A percentile compares a stretch with the other conserved stretches of the same genome.
Conservation (phyloP, 805 yeast species). For the Yamadazyma ubonensis region DNA sequence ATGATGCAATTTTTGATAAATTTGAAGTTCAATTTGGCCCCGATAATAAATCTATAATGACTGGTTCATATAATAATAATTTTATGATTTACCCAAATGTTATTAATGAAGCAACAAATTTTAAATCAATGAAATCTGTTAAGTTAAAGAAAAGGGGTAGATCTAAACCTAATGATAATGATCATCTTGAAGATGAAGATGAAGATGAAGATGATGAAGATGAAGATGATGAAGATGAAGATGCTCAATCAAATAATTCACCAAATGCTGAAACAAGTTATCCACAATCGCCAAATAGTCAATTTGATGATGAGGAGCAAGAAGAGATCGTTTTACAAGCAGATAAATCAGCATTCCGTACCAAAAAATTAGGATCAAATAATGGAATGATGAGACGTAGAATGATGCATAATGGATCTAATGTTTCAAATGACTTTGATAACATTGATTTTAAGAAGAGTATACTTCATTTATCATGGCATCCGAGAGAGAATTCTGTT, state of each 20-base stretch:
- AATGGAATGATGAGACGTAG: conserved; percentile 43
- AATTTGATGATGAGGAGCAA: conserved; percentile 34
- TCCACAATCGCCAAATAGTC: conserved; percentile 34
- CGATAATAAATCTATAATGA: conserved; percentile 87
- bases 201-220: conserved; percentile 41
- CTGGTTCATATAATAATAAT: conserved; percentile 96
- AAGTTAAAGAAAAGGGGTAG: conserved; percentile 12
- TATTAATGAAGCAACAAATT: conserved; percentile 28
- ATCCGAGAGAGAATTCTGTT: conserved; percentile 92
- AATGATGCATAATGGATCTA: conserved; percentile 47
- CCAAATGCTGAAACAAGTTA: conserved; percentile 16
- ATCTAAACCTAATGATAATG: conserved; percentile 1
- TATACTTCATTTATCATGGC: conserved; percentile 96
- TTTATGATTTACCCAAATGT: conserved; percentile 95
- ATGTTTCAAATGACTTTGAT: conserved; percentile 68
- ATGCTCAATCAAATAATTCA: conserved; percentile 18
- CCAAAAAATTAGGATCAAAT: conserved; percentile 55
- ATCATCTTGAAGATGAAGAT: conserved; percentile 15
- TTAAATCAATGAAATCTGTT: conserved; percentile 12
- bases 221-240: conserved; percentile 33
- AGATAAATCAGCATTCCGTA: conserved; percentile 94
- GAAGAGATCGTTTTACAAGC: conserved; percentile 84
- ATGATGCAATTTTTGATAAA: conserved; percentile 97
- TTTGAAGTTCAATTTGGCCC: conserved; percentile 96
- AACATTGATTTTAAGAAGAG: conserved; percentile 91